Base-by-base conservation (phyloP, 2,329 filamentous ascomycete genomes). In the Pochonia chlamydosporia region DNA sequence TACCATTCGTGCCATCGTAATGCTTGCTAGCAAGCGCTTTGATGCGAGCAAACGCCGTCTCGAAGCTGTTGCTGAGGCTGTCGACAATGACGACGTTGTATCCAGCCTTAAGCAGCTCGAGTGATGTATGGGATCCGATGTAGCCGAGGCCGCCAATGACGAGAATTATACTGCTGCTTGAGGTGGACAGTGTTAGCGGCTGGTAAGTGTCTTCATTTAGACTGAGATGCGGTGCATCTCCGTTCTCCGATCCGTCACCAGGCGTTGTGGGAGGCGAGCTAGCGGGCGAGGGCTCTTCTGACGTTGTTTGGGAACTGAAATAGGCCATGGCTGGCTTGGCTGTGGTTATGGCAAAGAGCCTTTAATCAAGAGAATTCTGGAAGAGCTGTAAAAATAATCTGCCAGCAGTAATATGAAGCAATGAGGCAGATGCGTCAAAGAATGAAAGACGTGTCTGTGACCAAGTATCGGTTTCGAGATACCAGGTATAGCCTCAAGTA, bases 81-180 rank as follows among this genome's bases (percentile, higher is more conserved):
- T 72, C 70, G 40, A 72, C 63, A 43, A 72, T 66, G 48, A 79
- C 67, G 26, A 79, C 75, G 52, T 75, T 77, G 60, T 76, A 71
- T 18, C 75, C 73, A 30, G 69, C 70, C 50, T 78, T 74, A 49
- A 79, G 65, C 28, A 80, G 63, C 55, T 79, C 75, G 1, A 79
- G 63, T 1, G 71, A 68, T 0, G 76, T 79, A 57, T 79, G 76
- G 2, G 74, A 78, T 24, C 76, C 76, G 46, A 79, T 79, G 59
- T 75, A 79, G 6, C 75, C 75, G 13, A 76, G 67, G 9, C 75
- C 75, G 18, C 75, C 75, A 31, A 76, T 72, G 24, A 79, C 75
- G 55, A 79, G 61, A 46, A 70, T 67, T 49, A 67, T 66, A 10
- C 23, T 31, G n/a, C 37, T 20, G 31, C 13, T 35, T 13, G 41